phyloP scores from a whole-genome alignment of 129 eudicot species.

The Glebionis coronaria region DNA sequence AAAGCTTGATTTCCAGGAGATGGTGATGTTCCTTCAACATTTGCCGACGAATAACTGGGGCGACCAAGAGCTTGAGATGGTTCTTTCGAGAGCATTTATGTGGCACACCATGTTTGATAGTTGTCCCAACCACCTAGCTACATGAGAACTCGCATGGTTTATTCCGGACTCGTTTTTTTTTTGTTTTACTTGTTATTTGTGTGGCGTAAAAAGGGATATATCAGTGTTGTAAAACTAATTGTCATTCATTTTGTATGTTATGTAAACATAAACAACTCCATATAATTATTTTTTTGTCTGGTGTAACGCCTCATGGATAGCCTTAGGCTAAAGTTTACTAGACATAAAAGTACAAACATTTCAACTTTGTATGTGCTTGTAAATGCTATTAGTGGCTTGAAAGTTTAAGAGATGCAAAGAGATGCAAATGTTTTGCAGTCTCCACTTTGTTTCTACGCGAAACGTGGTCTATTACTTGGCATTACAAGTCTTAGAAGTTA shows the following conservation, averaged over 20 bases:
- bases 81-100: conserved; percentile 90
- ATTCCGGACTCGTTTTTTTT: background rate
- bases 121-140: conserved; percentile 84
- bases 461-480: too few relatives aligned
- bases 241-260: conserved; percentile 14
- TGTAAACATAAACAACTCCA: conserved; percentile 16
- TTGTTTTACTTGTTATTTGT: background rate
- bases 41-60: conserved; percentile 85
- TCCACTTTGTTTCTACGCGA: too few relatives aligned
- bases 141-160: conserved; percentile 24
- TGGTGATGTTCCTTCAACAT: conserved; percentile 99
- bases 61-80: conserved; percentile 79
- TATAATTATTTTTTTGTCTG: background rate
- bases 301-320: background rate
- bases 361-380: too few relatives aligned
- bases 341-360: background rate
- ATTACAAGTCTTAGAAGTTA: too few relatives aligned
- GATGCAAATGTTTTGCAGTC: too few relatives aligned
- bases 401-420: background rate
- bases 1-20: conserved; percentile 93
- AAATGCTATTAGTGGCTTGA: background rate
- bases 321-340: background rate
- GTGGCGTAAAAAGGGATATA: conserved; percentile 27
- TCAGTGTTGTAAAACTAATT: conserved; percentile 35
- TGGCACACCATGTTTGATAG: conserved; percentile 92